These are phyloP conservation scores for Tylopilus sp. DNA, from an alignment of 768 basidiomycete species.

Conservation along the genomic window DNA sequence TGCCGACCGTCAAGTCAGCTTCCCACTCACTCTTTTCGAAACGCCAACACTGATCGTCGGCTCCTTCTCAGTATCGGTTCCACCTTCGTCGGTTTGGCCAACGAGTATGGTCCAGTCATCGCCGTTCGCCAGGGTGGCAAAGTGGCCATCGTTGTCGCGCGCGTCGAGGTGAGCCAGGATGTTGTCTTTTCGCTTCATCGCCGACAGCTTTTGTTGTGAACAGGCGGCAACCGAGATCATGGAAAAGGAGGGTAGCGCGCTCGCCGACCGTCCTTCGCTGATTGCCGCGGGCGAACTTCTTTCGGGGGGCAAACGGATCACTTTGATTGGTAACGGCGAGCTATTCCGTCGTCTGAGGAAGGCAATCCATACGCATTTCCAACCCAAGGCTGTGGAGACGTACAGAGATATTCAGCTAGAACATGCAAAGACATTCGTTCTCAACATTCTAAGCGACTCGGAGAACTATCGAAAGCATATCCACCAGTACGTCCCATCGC, in stretches of 20 bases:
- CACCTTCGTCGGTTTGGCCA: conserved; percentile 49
- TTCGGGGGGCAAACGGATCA: conserved; percentile 51
- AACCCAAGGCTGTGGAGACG: conserved; percentile 43
- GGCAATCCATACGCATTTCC: conserved; percentile 52
- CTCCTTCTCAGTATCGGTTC: conserved; percentile 14
- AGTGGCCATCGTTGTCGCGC: conserved; percentile 16
- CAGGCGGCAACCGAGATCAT: conserved; percentile 57
- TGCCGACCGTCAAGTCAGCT: conserved; percentile 12
- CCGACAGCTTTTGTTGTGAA: not conserved
- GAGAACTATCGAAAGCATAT: conserved; percentile 39
- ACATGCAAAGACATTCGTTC: conserved; percentile 21
- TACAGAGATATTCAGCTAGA: conserved; percentile 45
- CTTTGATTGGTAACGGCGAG: conserved; percentile 48
- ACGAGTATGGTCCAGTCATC: conserved; percentile 58
- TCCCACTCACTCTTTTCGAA: not conserved
- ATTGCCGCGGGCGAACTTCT: conserved; percentile 55
- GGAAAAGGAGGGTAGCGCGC: conserved; percentile 54
- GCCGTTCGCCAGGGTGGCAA: conserved; percentile 45
- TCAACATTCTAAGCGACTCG: conserved; percentile 33
- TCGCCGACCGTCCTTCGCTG: conserved; percentile 48
- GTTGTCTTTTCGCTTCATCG: not conserved
- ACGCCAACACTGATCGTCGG: not conserved
- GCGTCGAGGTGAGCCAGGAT: conserved; percentile 16
- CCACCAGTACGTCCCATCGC: conserved; percentile 41
- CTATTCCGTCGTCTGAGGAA: conserved; percentile 53